Evolutionary conservation across 176 grass and related monocot species (phyloP).

Genomic region (Themeda triandra): DNA sequence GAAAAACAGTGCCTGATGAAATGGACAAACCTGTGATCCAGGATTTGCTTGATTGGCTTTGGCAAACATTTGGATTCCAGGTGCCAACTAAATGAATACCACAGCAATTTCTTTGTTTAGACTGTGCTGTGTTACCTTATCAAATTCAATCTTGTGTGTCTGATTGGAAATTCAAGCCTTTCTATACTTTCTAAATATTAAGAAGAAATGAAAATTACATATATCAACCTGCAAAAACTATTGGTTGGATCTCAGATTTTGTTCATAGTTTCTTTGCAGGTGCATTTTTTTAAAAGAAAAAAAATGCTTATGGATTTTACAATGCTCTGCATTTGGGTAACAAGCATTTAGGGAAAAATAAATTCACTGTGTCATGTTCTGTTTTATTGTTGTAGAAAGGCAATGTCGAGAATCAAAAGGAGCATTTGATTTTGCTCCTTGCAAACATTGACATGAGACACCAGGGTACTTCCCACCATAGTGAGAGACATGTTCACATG

Average conservation of each 20-base stretch:
- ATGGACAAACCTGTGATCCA: neutral
- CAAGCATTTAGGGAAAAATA: neutral
- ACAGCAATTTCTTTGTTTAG: neutral
- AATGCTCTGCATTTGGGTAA: neutral
- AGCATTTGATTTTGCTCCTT: conserved; percentile 98
- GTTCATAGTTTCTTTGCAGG: neutral
- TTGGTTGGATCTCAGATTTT: neutral
- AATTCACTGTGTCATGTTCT: neutral
- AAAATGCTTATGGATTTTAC: neutral
- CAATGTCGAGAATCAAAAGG: conserved; percentile 94
- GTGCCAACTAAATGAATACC: conserved; percentile 38
- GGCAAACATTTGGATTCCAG: conserved; percentile 87
- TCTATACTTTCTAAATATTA: neutral
- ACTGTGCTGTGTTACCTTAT: neutral
- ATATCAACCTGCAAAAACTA: neutral
- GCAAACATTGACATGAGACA: conserved; percentile 79
- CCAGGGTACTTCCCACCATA: neutral
- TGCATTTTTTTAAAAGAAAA: neutral
- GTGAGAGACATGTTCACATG: conserved; percentile 3
- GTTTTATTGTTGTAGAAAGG: conserved; percentile 66
- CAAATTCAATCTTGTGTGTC: neutral
- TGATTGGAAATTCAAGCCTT: neutral
- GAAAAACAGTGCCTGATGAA: neutral
- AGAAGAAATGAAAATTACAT: neutral
- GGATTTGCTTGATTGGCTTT: conserved; percentile 97